These are phyloP conservation scores for Neophaeococcomyces aloes DNA, from an alignment of 2,329 filamentous ascomycete species.

Conservation along the genomic window DNA sequence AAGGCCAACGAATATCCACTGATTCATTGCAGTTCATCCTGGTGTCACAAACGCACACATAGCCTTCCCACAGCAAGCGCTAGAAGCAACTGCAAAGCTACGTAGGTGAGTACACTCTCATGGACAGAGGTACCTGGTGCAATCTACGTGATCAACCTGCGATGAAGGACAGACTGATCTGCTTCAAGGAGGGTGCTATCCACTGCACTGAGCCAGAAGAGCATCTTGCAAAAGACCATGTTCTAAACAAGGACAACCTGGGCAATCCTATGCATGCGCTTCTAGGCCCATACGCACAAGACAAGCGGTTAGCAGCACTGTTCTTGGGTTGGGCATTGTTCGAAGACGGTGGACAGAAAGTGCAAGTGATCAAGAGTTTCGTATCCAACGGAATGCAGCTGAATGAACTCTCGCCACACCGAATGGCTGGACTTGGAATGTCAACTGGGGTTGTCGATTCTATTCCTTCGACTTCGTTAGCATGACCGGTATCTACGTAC, in stretches of 20 bases:
- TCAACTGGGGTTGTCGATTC: too few relatives aligned
- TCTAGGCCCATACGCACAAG: constrained; percentile 28
- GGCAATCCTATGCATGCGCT: constrained; percentile 37
- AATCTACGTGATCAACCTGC: constrained; percentile 25
- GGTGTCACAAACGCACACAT: constrained; percentile 28
- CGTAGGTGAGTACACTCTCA: constrained; percentile 40
- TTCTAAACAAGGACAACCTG: constrained; percentile 28
- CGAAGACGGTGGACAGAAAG: constrained; percentile 28
- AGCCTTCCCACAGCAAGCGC: constrained; percentile 37
- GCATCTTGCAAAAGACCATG: constrained; percentile 27
- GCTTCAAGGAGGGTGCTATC: constrained; percentile 23
- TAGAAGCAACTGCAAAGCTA: constrained; percentile 33
- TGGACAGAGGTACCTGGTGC: constrained; percentile 37
- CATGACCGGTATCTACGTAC: too few relatives aligned
- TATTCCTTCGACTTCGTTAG: too few relatives aligned
- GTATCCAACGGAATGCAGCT: constrained; percentile 9
- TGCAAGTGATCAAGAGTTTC: constrained; percentile 29
- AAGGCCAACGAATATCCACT: too few relatives aligned
- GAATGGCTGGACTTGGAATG: neutral
- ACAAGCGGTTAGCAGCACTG: constrained; percentile 26
- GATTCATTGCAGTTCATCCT: neutral
- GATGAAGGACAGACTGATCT: constrained; percentile 26
- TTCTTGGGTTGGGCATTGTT: constrained; percentile 35
- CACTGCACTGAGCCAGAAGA: constrained; percentile 12
- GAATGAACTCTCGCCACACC: neutral